Evolutionary conservation across 2,329 filamentous ascomycete genomes (phyloP), one percentile per base, ranked within the genome.

Genomic region (Cladosporium halotolerans): DNA sequence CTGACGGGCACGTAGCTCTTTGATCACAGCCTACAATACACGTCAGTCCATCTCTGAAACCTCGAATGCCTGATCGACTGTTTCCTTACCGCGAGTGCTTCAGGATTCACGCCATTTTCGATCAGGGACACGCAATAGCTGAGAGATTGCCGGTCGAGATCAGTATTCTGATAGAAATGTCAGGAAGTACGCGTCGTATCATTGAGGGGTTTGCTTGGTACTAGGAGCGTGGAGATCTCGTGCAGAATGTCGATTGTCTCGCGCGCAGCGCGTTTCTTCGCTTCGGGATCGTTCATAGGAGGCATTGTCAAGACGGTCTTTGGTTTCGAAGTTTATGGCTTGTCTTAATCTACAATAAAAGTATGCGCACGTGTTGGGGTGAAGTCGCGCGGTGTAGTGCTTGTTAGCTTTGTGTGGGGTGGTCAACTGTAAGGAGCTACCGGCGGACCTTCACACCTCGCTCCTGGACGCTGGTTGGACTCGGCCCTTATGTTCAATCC

Each of bases 121-220:
- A 99, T 95, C 70, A 99, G 81, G 51, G 90, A 96, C 56, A 97
- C 92, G 72, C 93, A 99, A 58, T 96, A 88, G 3, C 91, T 96
- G 14, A 99, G 78, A 16, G 91, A 90, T 51, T 90, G 86, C 32
- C 92, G 84, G 70, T 96, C 91, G 43, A 99, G 83, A 59, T 95
- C 83, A 57, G 92, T 96, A 73, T 97, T 96, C 92, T 97, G 44
- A 40, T 11, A 97, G 79, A 52, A 99, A 85, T 40, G 88, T 93
- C 11, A 13, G 40, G 52, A 31, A 31, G 8, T 10, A 23, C 11
- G 5, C 41, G 18, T 44, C 16, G 19, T 16, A 42, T 6, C 10
- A 9, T 40, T 14, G 5, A 42, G n/a, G 41, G 18, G 39, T 13
- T 9, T 14, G 32, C 23, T 16, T 31, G 19, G 74, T 74, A 96